Conservation (phyloP, 1,284 basidiomycete genomes). For the Pseudozyma hubeiensis region DNA sequence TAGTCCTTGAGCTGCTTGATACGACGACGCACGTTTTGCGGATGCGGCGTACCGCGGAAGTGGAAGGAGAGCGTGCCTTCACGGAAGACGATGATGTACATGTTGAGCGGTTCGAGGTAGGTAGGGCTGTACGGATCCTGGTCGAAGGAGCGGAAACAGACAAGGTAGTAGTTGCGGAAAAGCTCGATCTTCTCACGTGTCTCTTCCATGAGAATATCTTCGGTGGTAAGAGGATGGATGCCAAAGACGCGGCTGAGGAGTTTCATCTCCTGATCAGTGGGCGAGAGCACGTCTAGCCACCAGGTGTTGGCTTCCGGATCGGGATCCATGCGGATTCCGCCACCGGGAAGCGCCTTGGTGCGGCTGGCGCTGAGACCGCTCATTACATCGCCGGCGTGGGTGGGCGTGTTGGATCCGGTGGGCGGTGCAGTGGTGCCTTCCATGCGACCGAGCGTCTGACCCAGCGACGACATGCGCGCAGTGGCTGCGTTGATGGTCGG, state of each 20-base stretch:
- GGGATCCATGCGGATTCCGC: conserved; percentile 62
- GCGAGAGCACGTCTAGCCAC: conserved; percentile 96
- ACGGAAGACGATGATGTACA: conserved; percentile 99
- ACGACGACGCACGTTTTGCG: conserved; percentile 94
- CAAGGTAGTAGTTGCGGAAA: conserved; percentile 98
- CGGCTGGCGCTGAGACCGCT: conserved; percentile 33
- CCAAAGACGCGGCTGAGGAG: conserved; percentile 82
- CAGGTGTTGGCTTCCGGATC: conserved; percentile 82
- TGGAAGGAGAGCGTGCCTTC: conserved; percentile 99
- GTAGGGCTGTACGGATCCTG: conserved; percentile 98
- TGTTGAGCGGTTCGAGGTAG: conserved; percentile 96
- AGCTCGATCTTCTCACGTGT: conserved; percentile 99
- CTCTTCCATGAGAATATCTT: conserved; percentile 99
- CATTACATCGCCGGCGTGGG: conserved; percentile 29
- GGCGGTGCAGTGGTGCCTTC: conserved; percentile 60
- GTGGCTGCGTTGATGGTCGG: conserved; percentile 45
- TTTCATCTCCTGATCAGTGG: conserved; percentile 98
- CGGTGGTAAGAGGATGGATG: conserved; percentile 97
- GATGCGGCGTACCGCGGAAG: conserved; percentile 95
- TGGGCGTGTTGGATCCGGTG: conserved; percentile 58
- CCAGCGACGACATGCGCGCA: conserved; percentile 44
- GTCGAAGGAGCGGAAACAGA: conserved; percentile 99
- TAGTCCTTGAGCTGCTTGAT: conserved; percentile 99
- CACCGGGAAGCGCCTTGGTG: conserved; percentile 55
- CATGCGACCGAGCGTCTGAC: conserved; percentile 42